Conservation (phyloP, 2,329 filamentous ascomycete species). For the Sporothrix brasiliensis region DNA sequence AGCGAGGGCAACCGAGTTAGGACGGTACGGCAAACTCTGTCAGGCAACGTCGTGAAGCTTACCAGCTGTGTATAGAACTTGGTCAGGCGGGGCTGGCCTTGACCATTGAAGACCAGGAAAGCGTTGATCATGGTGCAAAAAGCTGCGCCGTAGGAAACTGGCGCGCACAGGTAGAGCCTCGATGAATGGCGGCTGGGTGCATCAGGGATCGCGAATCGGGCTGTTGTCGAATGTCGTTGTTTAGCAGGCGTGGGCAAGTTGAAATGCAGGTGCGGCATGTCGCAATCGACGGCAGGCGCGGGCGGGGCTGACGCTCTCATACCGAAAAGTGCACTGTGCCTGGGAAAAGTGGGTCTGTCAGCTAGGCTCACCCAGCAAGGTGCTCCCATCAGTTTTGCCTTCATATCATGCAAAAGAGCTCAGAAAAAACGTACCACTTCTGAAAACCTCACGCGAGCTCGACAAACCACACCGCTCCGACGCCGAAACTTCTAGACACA, state of each 20-base stretch:
- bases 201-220: not conserved
- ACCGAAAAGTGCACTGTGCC: not conserved
- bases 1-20: too few relatives aligned
- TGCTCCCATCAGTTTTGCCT: not conserved
- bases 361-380: not conserved
- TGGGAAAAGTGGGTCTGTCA: conserved; percentile 1
- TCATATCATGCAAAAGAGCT: not conserved
- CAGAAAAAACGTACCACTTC: conserved; percentile 11
- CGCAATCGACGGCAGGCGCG: conserved; percentile 10
- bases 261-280: conserved; percentile 8
- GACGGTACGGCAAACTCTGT: too few relatives aligned
- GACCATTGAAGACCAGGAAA: conserved; percentile 97
- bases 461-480: conserved; percentile 7
- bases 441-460: conserved; percentile 17
- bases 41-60: conserved; percentile 37
- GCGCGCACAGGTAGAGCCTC: not conserved
- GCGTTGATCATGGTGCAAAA: conserved; percentile 84
- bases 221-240: conserved; percentile 7
- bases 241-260: not conserved
- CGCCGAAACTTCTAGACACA: not conserved
- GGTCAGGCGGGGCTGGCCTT: conserved; percentile 91
- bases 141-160: not conserved
- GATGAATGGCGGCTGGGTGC: not conserved
- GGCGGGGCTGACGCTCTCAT: conserved; percentile 15
- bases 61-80: conserved; percentile 99